These are phyloP conservation scores for Epithemia pelagica DNA, from an alignment of 108 stramenopile genomes.

Conservation along the genomic window DNA sequence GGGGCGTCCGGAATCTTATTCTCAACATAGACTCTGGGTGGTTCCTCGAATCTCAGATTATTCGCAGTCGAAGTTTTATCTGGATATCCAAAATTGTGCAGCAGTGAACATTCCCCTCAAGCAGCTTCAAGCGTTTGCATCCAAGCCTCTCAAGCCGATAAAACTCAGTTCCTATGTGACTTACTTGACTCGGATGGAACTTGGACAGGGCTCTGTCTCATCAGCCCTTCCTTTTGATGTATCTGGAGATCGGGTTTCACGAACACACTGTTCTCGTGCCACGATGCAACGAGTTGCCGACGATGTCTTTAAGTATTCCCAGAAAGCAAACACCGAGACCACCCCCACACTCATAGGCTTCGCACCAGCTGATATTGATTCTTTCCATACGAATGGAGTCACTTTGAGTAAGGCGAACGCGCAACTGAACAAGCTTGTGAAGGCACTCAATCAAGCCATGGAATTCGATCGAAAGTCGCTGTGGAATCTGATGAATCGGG, in stretches of 20 bases:
- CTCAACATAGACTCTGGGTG: conserved; percentile 77
- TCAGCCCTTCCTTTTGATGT: conserved; percentile 76
- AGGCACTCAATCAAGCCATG: conserved; percentile 79
- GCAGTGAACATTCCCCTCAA: conserved; percentile 84
- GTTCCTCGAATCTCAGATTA: conserved; percentile 81
- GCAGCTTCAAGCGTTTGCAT: conserved; percentile 82
- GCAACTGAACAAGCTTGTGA: conserved; percentile 71
- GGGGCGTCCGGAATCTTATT: conserved; percentile 64
- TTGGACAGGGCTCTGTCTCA: conserved; percentile 56
- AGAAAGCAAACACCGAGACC: conserved; percentile 69
- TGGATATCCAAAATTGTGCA: conserved; percentile 85
- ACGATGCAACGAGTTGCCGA: conserved; percentile 74
- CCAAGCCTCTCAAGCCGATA: conserved; percentile 80
- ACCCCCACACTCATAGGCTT: conserved; percentile 80
- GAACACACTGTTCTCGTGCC: conserved; percentile 85
- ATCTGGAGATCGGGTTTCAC: conserved; percentile 51
- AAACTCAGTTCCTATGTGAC: conserved; percentile 76
- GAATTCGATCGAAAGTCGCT: conserved; percentile 86
- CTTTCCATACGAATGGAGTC: conserved; percentile 62
- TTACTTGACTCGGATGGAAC: conserved; percentile 52
- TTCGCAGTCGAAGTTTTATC: conserved; percentile 55
- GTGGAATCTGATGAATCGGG: conserved; percentile 82
- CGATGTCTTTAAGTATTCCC: conserved; percentile 74
- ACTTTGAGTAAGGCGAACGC: conserved; percentile 54
- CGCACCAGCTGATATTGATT: conserved; percentile 62